These are phyloP conservation scores for Pythium aquatile DNA, from an alignment of 352 stramenopile species.

Conservation along the genomic window DNA sequence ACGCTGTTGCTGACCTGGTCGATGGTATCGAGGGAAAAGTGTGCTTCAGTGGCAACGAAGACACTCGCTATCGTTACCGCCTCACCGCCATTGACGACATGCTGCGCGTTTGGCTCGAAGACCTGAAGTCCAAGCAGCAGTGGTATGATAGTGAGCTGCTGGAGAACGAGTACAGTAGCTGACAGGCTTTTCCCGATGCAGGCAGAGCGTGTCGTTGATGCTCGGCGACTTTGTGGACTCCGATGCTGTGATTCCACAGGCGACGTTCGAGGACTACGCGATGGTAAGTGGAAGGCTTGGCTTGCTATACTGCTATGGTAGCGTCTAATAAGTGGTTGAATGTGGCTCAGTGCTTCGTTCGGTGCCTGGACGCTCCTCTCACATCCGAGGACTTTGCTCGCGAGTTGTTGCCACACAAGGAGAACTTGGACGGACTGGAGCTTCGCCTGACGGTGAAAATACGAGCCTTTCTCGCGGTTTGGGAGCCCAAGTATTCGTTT, in stretches of 20 bases:
- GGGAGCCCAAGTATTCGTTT: neutral
- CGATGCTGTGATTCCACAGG: neutral
- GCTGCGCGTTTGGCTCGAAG: conserved; percentile 15
- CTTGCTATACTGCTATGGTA: neutral
- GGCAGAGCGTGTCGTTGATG: neutral
- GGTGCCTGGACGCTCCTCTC: neutral
- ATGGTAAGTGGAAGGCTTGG: neutral
- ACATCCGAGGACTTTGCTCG: neutral
- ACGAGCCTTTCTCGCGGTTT: neutral
- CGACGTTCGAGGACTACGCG: neutral
- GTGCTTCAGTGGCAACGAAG: neutral
- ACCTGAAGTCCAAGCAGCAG: conserved; percentile 16
- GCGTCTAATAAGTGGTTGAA: too few species aligned
- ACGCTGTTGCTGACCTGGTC: neutral
- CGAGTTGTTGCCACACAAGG: neutral
- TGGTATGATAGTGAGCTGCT: conserved; percentile 1
- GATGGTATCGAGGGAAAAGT: neutral
- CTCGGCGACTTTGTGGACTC: neutral
- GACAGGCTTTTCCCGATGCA: neutral
- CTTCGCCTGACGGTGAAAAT: neutral
- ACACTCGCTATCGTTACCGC: neutral
- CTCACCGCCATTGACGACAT: conserved; percentile 2
- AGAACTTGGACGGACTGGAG: neutral
- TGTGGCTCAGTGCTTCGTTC: neutral
- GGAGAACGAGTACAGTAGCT: too few species aligned